A percentile compares a stretch with the other conserved stretches of the same genome.
Conservation (phyloP, 2,329 filamentous ascomycete species). For the Mollisiaceae sp. region DNA sequence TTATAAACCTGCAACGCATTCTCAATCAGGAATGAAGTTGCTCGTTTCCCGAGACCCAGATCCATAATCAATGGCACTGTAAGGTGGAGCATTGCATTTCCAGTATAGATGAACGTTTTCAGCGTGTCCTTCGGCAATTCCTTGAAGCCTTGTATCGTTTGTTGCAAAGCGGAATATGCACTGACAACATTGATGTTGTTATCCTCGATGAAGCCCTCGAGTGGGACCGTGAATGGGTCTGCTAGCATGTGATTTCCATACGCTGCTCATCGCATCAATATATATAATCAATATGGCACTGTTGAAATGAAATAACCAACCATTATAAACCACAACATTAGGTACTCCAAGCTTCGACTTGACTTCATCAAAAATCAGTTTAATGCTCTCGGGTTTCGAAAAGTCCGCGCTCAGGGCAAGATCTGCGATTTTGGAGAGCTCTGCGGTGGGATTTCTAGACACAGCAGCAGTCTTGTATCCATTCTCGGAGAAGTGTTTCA, state of each 20-base stretch:
- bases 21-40: constrained; percentile 43
- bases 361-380: constrained; percentile 46
- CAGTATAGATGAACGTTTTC: constrained; percentile 52
- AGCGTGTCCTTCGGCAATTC: constrained; percentile 27
- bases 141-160: constrained; percentile 44
- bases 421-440: constrained; percentile 44
- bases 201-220: constrained; percentile 41
- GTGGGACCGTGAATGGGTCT: constrained; percentile 38
- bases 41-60: constrained; percentile 49
- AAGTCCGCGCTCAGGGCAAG: constrained; percentile 42
- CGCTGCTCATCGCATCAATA: not conserved
- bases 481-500: constrained; percentile 45
- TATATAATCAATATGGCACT: not conserved
- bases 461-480: constrained; percentile 50
- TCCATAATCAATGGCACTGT: constrained; percentile 42
- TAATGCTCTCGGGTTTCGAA: constrained; percentile 32
- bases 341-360: constrained; percentile 43
- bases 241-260: not conserved
- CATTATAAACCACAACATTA: constrained; percentile 52
- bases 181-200: constrained; percentile 47
- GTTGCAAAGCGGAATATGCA: constrained; percentile 47
- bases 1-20: constrained; percentile 44
- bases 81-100: constrained; percentile 47
- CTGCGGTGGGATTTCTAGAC: constrained; percentile 39
- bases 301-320: constrained; percentile 28